Percentiles rank a stretch among this genome's conserved stretches.
These are phyloP conservation scores for Boletus edulis DNA, from an alignment of 768 basidiomycete genomes.

Conservation along the genomic window DNA sequence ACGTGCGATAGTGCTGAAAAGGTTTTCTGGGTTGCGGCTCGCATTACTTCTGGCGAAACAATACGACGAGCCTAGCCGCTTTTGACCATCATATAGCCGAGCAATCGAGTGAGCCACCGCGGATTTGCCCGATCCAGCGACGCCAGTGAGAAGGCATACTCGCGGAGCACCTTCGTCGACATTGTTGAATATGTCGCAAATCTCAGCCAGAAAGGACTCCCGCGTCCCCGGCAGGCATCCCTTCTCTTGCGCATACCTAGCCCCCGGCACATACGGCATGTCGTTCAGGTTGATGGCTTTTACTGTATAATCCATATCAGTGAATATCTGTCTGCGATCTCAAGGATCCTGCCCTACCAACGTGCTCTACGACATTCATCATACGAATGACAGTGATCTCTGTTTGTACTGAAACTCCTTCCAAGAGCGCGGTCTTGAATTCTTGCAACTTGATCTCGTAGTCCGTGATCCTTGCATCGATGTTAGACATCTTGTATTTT, in stretches of 20 bases:
- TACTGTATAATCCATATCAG: not conserved
- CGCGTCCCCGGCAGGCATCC: not conserved
- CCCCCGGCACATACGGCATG: not conserved
- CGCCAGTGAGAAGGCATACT: slow-evolving; percentile 17
- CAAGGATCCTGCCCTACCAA: not conserved
- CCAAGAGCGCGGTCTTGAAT: not conserved
- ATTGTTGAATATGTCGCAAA: not conserved
- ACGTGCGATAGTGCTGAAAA: slow-evolving; percentile 19
- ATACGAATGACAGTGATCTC: not conserved
- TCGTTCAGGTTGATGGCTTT: not conserved
- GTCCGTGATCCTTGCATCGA: not conserved
- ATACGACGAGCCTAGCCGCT: not conserved
- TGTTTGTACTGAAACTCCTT: not conserved
- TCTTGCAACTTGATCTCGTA: not conserved
- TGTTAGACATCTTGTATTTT: not conserved
- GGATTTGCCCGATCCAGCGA: not conserved
- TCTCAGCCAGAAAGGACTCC: not conserved
- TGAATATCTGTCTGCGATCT: not conserved
- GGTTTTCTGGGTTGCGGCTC: slow-evolving; percentile 7
- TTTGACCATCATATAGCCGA: not conserved
- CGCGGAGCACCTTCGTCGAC: not conserved
- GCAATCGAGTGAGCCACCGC: not conserved
- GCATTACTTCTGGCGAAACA: slow-evolving; percentile 14
- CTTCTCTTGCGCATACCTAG: not conserved
- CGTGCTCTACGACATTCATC: not conserved